Evolutionary conservation across 2,329 filamentous ascomycete genomes (phyloP).

Genomic region (Trichophyton rubrum): DNA sequence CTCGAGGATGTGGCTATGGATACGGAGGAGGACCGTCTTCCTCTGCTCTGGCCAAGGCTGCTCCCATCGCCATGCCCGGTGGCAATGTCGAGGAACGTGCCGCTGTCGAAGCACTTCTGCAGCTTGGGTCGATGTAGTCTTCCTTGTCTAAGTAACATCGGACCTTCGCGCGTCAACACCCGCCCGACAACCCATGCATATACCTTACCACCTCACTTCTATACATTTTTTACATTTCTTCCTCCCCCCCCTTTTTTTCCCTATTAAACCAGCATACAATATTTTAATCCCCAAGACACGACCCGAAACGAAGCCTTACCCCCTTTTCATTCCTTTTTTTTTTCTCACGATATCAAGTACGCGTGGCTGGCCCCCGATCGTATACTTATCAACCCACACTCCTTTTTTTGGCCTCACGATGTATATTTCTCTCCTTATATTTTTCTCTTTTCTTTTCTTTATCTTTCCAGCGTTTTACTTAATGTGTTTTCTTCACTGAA

Average conservation of each 20-base stretch:
- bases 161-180: neutral
- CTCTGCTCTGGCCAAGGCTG: slow-evolving; percentile 29
- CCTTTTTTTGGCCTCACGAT: slow-evolving; percentile 6
- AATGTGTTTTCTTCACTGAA: slow-evolving; percentile 3
- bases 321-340: neutral
- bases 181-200: neutral
- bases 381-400: slow-evolving; percentile 5
- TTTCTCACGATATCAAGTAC: neutral
- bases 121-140: slow-evolving; percentile 37
- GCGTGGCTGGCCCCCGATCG: neutral
- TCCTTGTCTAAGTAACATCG: slow-evolving; percentile 7
- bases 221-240: neutral
- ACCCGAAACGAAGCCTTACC: neutral
- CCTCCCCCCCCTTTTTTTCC: too few species aligned
- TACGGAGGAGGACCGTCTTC: slow-evolving; percentile 25
- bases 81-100: slow-evolving; percentile 33
- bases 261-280: neutral
- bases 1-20: slow-evolving; percentile 6
- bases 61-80: slow-evolving; percentile 26
- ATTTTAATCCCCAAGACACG: slow-evolving; percentile 2
- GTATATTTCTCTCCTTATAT: slow-evolving; percentile 1
- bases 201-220: neutral
- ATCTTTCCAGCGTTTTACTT: slow-evolving; percentile 1
- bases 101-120: slow-evolving; percentile 38
- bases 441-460: neutral